Conservation (phyloP, 805 yeast genomes). For the Suhomyces sp. region DNA sequence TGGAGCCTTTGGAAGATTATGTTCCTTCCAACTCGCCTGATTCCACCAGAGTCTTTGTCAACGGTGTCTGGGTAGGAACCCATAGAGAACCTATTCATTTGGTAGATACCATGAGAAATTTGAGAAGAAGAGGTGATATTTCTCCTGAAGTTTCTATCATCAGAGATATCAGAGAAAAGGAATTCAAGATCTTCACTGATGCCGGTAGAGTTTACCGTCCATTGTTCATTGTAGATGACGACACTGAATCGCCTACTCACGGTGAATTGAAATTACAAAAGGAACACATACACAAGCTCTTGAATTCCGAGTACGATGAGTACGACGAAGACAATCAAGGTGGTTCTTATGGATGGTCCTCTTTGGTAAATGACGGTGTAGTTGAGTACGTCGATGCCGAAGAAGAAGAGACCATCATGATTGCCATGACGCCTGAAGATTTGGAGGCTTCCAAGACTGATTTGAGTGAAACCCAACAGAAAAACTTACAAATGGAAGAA, state of each 20-base stretch:
- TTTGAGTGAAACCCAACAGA: slow-evolving; percentile 40
- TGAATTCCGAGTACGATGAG: slow-evolving; percentile 62
- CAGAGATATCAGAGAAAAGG: slow-evolving; percentile 95
- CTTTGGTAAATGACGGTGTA: slow-evolving; percentile 77
- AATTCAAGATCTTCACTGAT: slow-evolving; percentile 93
- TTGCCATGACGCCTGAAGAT: slow-evolving; percentile 99
- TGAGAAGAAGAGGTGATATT: slow-evolving; percentile 93
- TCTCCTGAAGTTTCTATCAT: slow-evolving; percentile 95
- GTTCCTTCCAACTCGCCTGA: slow-evolving; percentile 89
- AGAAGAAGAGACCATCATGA: slow-evolving; percentile 97
- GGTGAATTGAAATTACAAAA: slow-evolving; percentile 83
- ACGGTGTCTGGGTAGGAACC: slow-evolving; percentile 99
- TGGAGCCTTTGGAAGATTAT: slow-evolving; percentile 95
- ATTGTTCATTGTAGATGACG: slow-evolving; percentile 87
- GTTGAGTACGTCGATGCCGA: slow-evolving; percentile 98
- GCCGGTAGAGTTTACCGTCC: slow-evolving; percentile 99
- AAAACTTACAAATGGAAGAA: slow-evolving; percentile 40
- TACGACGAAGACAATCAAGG: slow-evolving; percentile 53
- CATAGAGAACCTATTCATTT: slow-evolving; percentile 94
- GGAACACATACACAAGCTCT: slow-evolving; percentile 72
- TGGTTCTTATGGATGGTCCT: slow-evolving; percentile 71
- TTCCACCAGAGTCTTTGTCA: slow-evolving; percentile 91
- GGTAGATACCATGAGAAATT: slow-evolving; percentile 83
- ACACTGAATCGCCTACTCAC: slow-evolving; percentile 59
- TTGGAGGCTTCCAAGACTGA: slow-evolving; percentile 59